Conservation (phyloP, 1,284 basidiomycete species). For the Cutaneotrichosporon mucoides region DNA sequence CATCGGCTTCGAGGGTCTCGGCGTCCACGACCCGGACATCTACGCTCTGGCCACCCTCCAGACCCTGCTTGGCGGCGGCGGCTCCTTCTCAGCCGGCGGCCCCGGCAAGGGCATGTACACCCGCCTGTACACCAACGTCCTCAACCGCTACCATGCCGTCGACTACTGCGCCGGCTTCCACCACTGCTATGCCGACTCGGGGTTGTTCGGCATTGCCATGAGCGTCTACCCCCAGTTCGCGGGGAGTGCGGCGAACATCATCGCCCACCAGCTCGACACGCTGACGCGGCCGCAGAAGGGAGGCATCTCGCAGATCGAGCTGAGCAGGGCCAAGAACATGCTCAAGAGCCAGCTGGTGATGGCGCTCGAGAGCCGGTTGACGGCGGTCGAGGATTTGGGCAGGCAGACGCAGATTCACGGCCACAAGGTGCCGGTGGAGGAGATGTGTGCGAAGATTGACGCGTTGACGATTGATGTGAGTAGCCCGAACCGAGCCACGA, state of each 20-base stretch:
- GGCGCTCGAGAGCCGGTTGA: slow-evolving; percentile 85
- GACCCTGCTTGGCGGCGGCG: slow-evolving; percentile 90
- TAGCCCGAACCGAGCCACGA: slow-evolving; percentile 49
- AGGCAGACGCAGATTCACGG: slow-evolving; percentile 83
- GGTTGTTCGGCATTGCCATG: slow-evolving; percentile 88
- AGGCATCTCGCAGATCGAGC: slow-evolving; percentile 55
- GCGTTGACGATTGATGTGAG: slow-evolving; percentile 66
- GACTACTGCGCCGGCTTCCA: slow-evolving; percentile 98
- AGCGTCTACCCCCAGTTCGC: slow-evolving; percentile 71
- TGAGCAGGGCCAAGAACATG: slow-evolving; percentile 90
- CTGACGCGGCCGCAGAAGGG: slow-evolving; percentile 49
- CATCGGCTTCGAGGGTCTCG: slow-evolving; percentile 85
- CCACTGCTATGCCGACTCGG: slow-evolving; percentile 93
- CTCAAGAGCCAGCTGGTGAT: slow-evolving; percentile 90
- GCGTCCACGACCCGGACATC: slow-evolving; percentile 89
- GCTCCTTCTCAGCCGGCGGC: slow-evolving; percentile 65
- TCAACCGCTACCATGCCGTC: slow-evolving; percentile 89
- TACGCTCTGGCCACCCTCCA: slow-evolving; percentile 94
- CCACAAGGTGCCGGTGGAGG: slow-evolving; percentile 76
- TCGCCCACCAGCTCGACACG: slow-evolving; percentile 68
- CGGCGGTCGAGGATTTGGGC: slow-evolving; percentile 75
- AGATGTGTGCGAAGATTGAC: slow-evolving; percentile 91
- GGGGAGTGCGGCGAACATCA: slow-evolving; percentile 70
- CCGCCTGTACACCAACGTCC: slow-evolving; percentile 92
- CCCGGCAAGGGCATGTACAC: slow-evolving; percentile 99